phyloP scores from a whole-genome alignment of 2,329 filamentous ascomycete species.

The Pseudogymnoascus destructans region DNA sequence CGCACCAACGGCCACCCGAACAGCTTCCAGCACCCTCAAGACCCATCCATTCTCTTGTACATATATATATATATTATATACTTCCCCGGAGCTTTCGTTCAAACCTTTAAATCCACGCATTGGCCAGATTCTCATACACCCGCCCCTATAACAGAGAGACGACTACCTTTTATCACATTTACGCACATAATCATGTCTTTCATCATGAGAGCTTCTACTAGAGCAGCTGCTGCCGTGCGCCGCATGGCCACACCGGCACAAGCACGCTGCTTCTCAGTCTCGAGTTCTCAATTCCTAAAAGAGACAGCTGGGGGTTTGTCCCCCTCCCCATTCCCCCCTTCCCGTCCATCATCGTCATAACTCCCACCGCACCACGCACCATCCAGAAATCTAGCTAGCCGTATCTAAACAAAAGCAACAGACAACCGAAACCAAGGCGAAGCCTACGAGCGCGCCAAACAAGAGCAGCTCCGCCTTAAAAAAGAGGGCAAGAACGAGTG shows the following conservation, averaged over 20 bases:
- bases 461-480: slow-evolving; percentile 51
- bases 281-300: slow-evolving; percentile 19
- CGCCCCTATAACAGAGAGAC: neutral
- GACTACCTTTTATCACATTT: neutral
- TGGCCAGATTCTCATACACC: neutral
- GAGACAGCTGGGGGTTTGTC: slow-evolving; percentile 23
- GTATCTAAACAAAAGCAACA: neutral
- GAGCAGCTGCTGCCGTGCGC: slow-evolving; percentile 11
- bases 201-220: slow-evolving; percentile 16
- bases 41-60: neutral
- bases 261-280: slow-evolving; percentile 14
- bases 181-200: slow-evolving; percentile 17
- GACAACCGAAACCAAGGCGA: slow-evolving; percentile 25
- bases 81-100: neutral
- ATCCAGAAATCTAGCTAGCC: neutral
- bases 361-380: neutral
- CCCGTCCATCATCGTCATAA: neutral
- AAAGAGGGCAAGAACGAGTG: slow-evolving; percentile 58
- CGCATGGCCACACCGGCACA: neutral
- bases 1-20: neutral
- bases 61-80: neutral
- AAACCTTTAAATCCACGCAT: neutral
- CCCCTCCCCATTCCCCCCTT: neutral
- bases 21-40: neutral
- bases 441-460: slow-evolving; percentile 44